Percentiles rank a stretch among this genome's conserved stretches.
These are phyloP conservation scores for Alternaria atra DNA, from an alignment of 2,329 filamentous ascomycete genomes.

Conservation along the genomic window DNA sequence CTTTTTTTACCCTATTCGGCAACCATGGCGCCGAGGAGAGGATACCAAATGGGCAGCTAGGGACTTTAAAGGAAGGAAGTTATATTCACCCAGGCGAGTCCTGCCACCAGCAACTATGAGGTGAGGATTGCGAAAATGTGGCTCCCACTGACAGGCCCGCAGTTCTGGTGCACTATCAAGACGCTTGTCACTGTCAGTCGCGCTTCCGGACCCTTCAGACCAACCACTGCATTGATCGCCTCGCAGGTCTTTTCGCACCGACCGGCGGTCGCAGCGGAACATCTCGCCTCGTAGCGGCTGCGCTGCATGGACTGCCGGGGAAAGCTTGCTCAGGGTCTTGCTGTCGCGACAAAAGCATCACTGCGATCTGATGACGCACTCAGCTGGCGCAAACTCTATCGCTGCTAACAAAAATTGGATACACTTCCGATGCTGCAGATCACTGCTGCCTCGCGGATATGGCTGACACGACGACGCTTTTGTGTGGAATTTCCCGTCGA, in stretches of 20 bases:
- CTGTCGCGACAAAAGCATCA: constrained; percentile 22
- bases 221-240: constrained; percentile 32
- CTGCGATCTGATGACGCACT: constrained; percentile 15
- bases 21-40: constrained; percentile 13
- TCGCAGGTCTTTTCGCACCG: constrained; percentile 25
- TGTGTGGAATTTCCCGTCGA: constrained; percentile 22
- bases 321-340: constrained; percentile 29
- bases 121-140: constrained; percentile 40
- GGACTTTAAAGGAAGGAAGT: background rate
- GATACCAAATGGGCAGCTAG: background rate
- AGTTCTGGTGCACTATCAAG: constrained; percentile 32
- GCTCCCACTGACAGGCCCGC: constrained; percentile 46
- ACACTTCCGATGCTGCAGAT: constrained; percentile 39
- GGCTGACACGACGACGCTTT: constrained; percentile 38
- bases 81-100: constrained; percentile 13
- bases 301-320: constrained; percentile 21
- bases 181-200: constrained; percentile 47
- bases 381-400: constrained; percentile 20
- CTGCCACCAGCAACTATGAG: constrained; percentile 19
- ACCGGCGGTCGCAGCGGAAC: constrained; percentile 27
- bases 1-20: constrained; percentile 13
- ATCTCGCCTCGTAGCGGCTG: constrained; percentile 19
- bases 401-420: constrained; percentile 14
- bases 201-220: constrained; percentile 36
- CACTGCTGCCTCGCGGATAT: constrained; percentile 43